phyloP scores from a whole-genome alignment of 306 rosid species.

The Quercus agrifolia region DNA sequence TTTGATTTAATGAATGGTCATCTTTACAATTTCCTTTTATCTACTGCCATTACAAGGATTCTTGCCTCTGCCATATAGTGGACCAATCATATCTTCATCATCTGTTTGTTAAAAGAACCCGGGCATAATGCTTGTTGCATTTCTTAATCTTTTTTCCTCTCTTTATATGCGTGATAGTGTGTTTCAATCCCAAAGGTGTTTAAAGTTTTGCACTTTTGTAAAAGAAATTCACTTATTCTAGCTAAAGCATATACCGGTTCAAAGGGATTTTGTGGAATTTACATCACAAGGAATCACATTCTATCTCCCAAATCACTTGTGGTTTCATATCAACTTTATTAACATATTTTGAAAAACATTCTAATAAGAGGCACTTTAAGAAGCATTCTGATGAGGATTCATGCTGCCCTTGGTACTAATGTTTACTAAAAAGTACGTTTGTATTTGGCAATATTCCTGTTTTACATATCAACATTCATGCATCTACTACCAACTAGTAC shows the following conservation, averaged over 20 bases:
- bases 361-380: not conserved
- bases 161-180: not conserved
- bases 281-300: not conserved
- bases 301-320: not conserved
- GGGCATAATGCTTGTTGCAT: not conserved
- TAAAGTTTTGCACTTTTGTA: not conserved
- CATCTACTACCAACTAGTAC: not conserved
- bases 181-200: not conserved
- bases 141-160: not conserved
- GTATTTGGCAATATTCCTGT: not conserved
- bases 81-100: not conserved
- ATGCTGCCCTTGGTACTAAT: not conserved
- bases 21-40: not conserved
- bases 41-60: not conserved
- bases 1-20: constrained; percentile 11
- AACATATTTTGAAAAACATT: not conserved
- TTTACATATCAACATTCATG: not conserved
- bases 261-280: not conserved
- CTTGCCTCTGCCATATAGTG: not conserved
- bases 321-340: not conserved
- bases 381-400: not conserved
- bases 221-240: not conserved
- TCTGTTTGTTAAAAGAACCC: not conserved
- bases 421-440: not conserved
- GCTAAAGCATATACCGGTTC: not conserved